Base-by-base conservation (phyloP, 139 green algal species). In the Mychonastes homosphaera region DNA sequence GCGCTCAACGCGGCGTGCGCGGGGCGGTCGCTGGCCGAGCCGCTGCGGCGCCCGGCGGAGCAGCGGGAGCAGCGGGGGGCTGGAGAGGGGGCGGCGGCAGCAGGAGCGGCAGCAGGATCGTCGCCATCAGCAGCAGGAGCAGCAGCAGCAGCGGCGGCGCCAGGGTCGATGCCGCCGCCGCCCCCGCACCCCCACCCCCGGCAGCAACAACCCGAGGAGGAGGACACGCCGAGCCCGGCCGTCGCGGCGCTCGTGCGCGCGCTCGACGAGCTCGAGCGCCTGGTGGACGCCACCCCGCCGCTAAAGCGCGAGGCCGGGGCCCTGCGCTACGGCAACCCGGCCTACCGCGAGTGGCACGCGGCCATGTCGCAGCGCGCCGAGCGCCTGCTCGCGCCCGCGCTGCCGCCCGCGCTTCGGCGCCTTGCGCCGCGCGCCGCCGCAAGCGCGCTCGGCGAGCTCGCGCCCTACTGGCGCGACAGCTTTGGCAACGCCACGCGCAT, bases 401-500 rank as follows among this genome's bases (percentile, higher is more conserved):
- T 29, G 4, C 21, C 29, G 45, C 45, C 23, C 21, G 21, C 19
- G 21, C 4, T 27, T 8, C 45, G 13, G 6, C 34, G 19, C 8
- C 32, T 46, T 8, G n/a, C 21, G n/a, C 33, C 21, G 34, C 46
- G 9, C 8, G 13, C 4, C 19, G 15, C 8, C 30, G 24, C 27
- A 28, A 27, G 16, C 50, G 15, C 7, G 12, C 29, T 52, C 0
- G 36, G 61, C 2, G 92, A 98, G 75, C 70, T 98, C n/a, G 56
- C 68, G 0, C 64, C 79, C 7, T 98, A 98, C 67, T 64, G 90
- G 10, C 24, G 65, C 0, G 89, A 96, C 62, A 87, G 74, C 60
- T 94, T 97, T 72, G 92, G 92, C 52, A 96, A 98, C 60, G 13
- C 67, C 6, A 88, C 80, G 0, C 80, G 92, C 28, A 95, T 98